Evolutionary conservation across 805 yeast genomes (phyloP).

Genomic region (Candida peoriensis): DNA sequence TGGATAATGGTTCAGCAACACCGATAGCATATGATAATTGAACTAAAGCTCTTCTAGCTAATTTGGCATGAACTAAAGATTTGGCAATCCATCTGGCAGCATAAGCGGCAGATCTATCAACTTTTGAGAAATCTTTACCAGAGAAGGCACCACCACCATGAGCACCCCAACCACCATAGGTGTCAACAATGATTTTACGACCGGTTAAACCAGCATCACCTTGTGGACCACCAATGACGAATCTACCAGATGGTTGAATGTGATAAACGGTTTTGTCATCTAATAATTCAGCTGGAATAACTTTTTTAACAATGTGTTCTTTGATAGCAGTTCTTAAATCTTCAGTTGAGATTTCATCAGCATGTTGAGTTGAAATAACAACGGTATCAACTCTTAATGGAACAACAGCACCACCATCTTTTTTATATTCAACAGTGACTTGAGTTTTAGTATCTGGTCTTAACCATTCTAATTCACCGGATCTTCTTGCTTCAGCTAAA

Average conservation of each 20-base stretch:
- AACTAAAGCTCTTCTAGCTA: constrained; percentile 95
- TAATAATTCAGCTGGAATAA: constrained; percentile 83
- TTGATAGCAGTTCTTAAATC: constrained; percentile 77
- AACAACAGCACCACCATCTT: constrained; percentile 91
- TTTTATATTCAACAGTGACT: constrained; percentile 94
- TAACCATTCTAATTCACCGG: constrained; percentile 91
- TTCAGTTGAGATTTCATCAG: constrained; percentile 91
- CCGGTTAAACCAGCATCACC: constrained; percentile 99
- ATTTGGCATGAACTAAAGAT: constrained; percentile 90
- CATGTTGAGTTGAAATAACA: constrained; percentile 96
- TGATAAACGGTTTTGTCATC: constrained; percentile 96
- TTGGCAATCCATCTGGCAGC: constrained; percentile 99
- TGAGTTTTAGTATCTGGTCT: constrained; percentile 99
- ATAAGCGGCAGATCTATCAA: constrained; percentile 99
- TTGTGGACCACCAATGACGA: constrained; percentile 99
- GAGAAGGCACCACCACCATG: constrained; percentile 99
- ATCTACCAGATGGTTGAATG: constrained; percentile 99
- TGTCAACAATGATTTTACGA: constrained; percentile 98
- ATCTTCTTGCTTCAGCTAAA: constrained; percentile 95
- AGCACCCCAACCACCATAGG: constrained; percentile 99
- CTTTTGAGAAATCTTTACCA: constrained; percentile 99
- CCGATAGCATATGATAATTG: constrained; percentile 99
- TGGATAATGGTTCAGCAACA: constrained; percentile 98
- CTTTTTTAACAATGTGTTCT: constrained; percentile 83
- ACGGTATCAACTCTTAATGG: constrained; percentile 97